Evolutionary conservation across 345 rosid genomes (phyloP).

Genomic region (Passiflora organensis): DNA sequence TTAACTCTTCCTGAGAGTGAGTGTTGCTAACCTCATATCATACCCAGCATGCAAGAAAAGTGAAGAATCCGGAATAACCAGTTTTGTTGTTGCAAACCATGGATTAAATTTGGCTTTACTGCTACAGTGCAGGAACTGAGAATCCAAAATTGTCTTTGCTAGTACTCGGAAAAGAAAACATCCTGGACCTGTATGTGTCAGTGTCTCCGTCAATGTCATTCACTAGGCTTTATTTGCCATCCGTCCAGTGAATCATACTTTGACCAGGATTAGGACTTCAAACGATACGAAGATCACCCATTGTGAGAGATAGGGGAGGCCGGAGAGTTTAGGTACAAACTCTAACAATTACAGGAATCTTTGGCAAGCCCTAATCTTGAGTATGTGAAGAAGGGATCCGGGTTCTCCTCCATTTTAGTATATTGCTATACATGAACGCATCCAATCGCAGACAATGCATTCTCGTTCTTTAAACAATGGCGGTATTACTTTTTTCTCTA

Average conservation of each 20-base stretch:
- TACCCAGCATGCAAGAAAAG: conserved; percentile 7
- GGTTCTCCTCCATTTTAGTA: not conserved
- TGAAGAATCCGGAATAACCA: conserved; percentile 3
- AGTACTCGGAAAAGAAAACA: not conserved
- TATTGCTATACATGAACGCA: not conserved
- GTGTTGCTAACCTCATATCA: no score
- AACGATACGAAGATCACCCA: conserved; percentile 7
- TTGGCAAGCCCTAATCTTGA: conserved; percentile 32
- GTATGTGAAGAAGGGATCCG: not conserved
- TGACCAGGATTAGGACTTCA: conserved; percentile 20
- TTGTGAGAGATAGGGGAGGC: not conserved
- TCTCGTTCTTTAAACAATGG: not conserved
- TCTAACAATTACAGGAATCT: no score
- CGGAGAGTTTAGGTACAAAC: not conserved
- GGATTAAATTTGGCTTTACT: conserved; percentile 4
- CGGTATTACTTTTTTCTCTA: not conserved
- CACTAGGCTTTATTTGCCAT: conserved; percentile 11
- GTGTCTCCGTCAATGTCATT: conserved; percentile 6
- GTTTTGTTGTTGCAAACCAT: conserved; percentile 16
- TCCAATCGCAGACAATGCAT: conserved; percentile 4
- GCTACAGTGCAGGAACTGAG: conserved; percentile 2
- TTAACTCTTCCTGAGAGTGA: no score
- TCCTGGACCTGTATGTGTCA: conserved; percentile 10
- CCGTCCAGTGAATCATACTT: conserved; percentile 4
- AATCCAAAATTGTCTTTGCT: not conserved